A percentile compares a stretch with the other conserved stretches of the same genome.
These are phyloP conservation scores for Punica granatum DNA, from an alignment of 345 rosid species.

Conservation along the genomic window DNA sequence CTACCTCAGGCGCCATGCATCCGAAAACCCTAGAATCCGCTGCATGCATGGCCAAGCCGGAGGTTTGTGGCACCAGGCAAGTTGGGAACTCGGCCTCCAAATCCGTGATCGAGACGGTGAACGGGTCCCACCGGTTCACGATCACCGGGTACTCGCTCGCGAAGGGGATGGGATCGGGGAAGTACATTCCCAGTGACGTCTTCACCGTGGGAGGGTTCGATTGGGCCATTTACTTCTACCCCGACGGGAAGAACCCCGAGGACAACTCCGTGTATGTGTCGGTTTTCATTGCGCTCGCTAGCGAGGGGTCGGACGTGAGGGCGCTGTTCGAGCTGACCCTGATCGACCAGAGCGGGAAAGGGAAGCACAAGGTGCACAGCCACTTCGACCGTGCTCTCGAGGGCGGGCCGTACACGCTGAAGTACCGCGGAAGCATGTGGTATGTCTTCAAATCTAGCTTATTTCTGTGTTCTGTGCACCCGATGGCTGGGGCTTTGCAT, in stretches of 20 bases:
- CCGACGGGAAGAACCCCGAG: conserved; percentile 83
- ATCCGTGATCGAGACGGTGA: conserved; percentile 63
- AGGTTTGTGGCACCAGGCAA: background rate
- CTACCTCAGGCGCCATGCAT: conserved; percentile 1
- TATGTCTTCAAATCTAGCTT: conserved; percentile 13
- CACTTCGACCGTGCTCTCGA: conserved; percentile 92
- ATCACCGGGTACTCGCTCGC: conserved; percentile 80
- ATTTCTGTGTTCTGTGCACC: background rate
- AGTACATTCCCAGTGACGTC: conserved; percentile 65
- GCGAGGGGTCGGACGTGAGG: conserved; percentile 89
- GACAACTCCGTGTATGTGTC: conserved; percentile 67
- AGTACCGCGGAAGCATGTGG: conserved; percentile 97
- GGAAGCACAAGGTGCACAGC: conserved; percentile 81
- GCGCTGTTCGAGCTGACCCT: conserved; percentile 83
- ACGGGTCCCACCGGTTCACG: conserved; percentile 74
- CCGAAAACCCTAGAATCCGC: conserved; percentile 4
- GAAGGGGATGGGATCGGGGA: conserved; percentile 76
- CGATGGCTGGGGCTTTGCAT: background rate
- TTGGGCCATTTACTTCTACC: conserved; percentile 93
- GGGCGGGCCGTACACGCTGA: conserved; percentile 80
- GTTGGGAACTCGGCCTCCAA: conserved; percentile 23
- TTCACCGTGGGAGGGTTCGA: conserved; percentile 87
- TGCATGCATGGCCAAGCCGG: background rate
- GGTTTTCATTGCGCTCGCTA: conserved; percentile 75
- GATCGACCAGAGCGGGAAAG: conserved; percentile 91